Base-by-base conservation (phyloP, 2,329 filamentous ascomycete genomes). In the Aureobasidium sp. region DNA sequence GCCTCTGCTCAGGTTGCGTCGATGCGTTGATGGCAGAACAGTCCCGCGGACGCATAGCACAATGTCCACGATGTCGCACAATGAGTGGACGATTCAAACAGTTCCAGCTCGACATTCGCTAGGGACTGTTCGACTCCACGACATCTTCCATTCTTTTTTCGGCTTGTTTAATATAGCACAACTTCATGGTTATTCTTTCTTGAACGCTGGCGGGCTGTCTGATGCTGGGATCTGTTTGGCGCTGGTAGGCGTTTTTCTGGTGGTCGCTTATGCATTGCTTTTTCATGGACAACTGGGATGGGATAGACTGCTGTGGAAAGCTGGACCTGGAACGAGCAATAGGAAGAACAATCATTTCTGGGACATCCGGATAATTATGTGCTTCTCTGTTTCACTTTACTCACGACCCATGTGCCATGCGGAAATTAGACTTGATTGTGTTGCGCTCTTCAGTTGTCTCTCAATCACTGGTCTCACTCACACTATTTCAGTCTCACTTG, bases 1-100 rank as follows among this genome's bases (percentile, higher is more conserved):
- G 92, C 17, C 83, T 97, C 55, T 97, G 94, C 74, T 85, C 87
- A 66, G 86, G 91, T 63, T 97, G 93, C 70, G 91, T 97, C 63
- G 88, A 92, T 69, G 85, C 90, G 37, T 79, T 93, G 61, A 86
- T 90, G 75, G 84, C 83, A 68, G 88, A 91, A 72, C 87, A 91
- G 72, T 86, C 71, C 36, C 71, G 88, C 56, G 88, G 88, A 13
- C 78, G 88, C 65, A 84, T 87, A 69, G 89, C 76, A 47, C 73
- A 89, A 72, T 94, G 90, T 76, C 89, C 90, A 63, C 82, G 87
- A 66, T 94, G 90, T 72, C 65, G 65, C 44, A 59, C 87, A 43
- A 87, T 92, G 65, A 89, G 89, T 61, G 88, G 87, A 59, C 84
- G 86, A 65, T 93, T 91, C 76, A 93, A 93, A 76, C 88, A 88